phyloP scores from a whole-genome alignment of 257 asterid genomes.

The Nicotiana otophora region DNA sequence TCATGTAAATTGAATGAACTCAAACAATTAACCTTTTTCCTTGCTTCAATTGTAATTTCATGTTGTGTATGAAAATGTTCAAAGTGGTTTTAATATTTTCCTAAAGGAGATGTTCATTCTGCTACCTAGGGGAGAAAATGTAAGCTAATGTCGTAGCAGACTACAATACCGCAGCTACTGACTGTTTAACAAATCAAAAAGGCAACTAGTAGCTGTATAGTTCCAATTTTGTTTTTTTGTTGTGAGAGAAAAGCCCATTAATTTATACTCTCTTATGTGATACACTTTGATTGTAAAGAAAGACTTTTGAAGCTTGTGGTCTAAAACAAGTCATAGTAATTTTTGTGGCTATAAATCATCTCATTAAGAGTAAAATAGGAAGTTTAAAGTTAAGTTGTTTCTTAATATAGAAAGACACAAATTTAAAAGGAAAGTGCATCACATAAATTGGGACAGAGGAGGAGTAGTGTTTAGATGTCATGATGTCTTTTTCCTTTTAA shows the following conservation, averaged over 20 bases:
- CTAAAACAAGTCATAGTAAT: not conserved
- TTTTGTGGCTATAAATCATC: no score
- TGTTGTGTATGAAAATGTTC: not conserved
- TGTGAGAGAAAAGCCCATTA: not conserved
- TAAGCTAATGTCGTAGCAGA: not conserved
- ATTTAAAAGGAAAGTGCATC: no score
- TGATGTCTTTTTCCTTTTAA: not conserved
- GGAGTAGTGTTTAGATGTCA: not conserved
- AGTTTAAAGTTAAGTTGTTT: no score
- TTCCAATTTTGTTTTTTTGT: not conserved
- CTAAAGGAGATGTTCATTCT: not conserved
- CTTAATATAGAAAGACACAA: no score
- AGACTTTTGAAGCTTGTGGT: not conserved
- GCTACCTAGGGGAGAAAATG: not conserved
- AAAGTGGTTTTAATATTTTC: not conserved
- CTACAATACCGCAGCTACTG: no score
- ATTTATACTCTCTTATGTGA: no score
- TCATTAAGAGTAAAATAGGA: no score
- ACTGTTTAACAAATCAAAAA: not conserved
- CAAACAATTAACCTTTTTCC: not conserved
- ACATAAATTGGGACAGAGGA: no score
- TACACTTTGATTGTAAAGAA: no score
- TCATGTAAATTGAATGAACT: not conserved
- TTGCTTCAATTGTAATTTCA: not conserved
- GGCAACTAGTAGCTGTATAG: not conserved